A percentile compares a stretch with the other conserved stretches of the same genome.
phyloP scores from a whole-genome alignment of 208 protist genomes.

The Kentomonas sorsogonicus region DNA sequence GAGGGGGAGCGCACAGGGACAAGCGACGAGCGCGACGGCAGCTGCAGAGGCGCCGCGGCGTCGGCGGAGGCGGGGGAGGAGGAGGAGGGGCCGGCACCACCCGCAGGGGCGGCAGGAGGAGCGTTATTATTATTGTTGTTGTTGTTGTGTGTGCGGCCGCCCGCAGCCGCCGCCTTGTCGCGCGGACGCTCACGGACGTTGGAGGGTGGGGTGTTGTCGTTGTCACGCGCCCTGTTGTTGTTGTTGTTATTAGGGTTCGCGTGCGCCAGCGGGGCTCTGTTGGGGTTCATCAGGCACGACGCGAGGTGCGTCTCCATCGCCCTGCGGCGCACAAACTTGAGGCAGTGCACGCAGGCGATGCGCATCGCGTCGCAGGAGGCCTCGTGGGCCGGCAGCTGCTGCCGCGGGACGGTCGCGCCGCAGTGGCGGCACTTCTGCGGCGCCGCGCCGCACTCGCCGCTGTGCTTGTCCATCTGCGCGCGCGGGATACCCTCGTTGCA shows the following conservation, averaged over 20 bases:
- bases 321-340: constrained; percentile 46
- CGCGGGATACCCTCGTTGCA: constrained; percentile 54
- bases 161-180: no score
- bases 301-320: constrained; percentile 33
- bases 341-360: constrained; percentile 48
- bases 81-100: no score
- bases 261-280: constrained; percentile 10
- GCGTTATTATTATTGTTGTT: no score
- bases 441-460: constrained; percentile 38
- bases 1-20: no score
- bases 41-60: no score
- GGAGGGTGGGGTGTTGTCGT: no score
- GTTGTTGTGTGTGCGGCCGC: no score
- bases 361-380: constrained; percentile 56
- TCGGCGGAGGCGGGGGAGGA: no score
- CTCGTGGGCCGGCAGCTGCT: constrained; percentile 49
- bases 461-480: constrained; percentile 51
- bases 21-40: no score
- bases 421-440: constrained; percentile 77
- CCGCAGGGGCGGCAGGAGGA: no score
- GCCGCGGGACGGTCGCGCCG: constrained; percentile 27
- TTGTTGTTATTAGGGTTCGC: neutral
- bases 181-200: no score
- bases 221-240: neutral
- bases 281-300: constrained; percentile 49